phyloP scores from a whole-genome alignment of 208 protist genomes.

The Acanthamoeba castellanii region DNA sequence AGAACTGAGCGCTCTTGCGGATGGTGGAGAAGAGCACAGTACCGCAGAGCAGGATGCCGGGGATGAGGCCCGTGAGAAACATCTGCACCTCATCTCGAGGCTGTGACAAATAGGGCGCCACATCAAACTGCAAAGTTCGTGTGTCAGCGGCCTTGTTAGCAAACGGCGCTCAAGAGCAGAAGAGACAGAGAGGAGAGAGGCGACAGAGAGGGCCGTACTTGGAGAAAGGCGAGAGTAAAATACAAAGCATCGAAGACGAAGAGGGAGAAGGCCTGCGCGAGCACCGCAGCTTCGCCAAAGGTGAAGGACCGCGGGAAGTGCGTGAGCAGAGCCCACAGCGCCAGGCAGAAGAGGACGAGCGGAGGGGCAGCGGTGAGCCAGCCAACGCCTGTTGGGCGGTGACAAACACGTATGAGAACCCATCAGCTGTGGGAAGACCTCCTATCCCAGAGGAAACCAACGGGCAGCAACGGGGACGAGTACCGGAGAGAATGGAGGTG shows the following conservation, averaged over 20 bases:
- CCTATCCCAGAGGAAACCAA: neutral
- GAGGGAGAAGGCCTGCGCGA: constrained; percentile 32
- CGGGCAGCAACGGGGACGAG: neutral
- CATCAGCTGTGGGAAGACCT: neutral
- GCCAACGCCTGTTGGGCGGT: neutral
- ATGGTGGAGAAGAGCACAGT: constrained; percentile 33
- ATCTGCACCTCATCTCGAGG: constrained; percentile 31
- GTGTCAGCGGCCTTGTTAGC: neutral
- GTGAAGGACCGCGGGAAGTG: constrained; percentile 50
- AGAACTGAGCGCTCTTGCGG: constrained; percentile 8
- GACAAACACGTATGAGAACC: neutral
- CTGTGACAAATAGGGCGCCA: neutral
- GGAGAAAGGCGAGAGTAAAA: constrained; percentile 15
- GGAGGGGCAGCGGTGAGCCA: constrained; percentile 21
- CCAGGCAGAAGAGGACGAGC: constrained; percentile 15
- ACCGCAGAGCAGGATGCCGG: constrained; percentile 21
- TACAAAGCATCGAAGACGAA: constrained; percentile 38
- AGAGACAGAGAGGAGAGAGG: neutral
- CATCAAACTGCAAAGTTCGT: neutral
- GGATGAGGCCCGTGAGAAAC: constrained; percentile 31
- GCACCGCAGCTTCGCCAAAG: constrained; percentile 25
- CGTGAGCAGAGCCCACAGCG: neutral
- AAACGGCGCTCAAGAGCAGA: neutral
- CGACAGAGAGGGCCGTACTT: neutral
- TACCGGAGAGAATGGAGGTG: neutral